Percentiles rank a stretch among this genome's conserved stretches.
These are phyloP conservation scores for Leptomonas seymouri DNA, from an alignment of 208 protist species.

Conservation along the genomic window DNA sequence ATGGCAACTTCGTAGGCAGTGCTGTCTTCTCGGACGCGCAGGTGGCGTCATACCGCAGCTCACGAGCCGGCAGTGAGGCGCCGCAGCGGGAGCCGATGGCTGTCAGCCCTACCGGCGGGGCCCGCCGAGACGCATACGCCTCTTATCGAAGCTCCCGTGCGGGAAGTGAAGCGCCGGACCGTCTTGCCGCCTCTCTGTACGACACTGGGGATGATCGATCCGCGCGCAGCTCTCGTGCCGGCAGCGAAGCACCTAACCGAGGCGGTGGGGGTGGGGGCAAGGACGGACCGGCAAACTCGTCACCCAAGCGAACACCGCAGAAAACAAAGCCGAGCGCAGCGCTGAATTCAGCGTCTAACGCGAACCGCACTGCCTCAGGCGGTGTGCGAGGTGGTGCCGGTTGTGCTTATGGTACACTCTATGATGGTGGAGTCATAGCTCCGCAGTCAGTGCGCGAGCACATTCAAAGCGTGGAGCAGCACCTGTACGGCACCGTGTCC, in stretches of 20 bases:
- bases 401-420: neutral
- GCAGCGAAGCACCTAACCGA: slow-evolving; percentile 45
- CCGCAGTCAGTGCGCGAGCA: slow-evolving; percentile 30
- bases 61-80: slow-evolving; percentile 52
- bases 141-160: slow-evolving; percentile 42
- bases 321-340: slow-evolving; percentile 23
- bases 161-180: slow-evolving; percentile 53
- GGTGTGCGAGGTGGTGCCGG: slow-evolving; percentile 1
- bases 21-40: slow-evolving; percentile 29
- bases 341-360: slow-evolving; percentile 10
- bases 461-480: slow-evolving; percentile 39
- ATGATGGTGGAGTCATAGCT: neutral
- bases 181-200: slow-evolving; percentile 11
- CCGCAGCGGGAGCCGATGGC: slow-evolving; percentile 37
- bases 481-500: slow-evolving; percentile 58
- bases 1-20: slow-evolving; percentile 6
- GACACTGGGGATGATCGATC: slow-evolving; percentile 24
- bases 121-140: slow-evolving; percentile 12
- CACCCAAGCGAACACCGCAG: slow-evolving; percentile 27
- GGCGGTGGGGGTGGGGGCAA: neutral
- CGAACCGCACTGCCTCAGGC: slow-evolving; percentile 10
- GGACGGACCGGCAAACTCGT: slow-evolving; percentile 15
- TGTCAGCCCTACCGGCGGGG: slow-evolving; percentile 11
- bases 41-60: slow-evolving; percentile 44
- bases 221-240: slow-evolving; percentile 45